These are phyloP conservation scores for Kazachstania psychrophila DNA, from an alignment of 805 yeast species.

Conservation along the genomic window DNA sequence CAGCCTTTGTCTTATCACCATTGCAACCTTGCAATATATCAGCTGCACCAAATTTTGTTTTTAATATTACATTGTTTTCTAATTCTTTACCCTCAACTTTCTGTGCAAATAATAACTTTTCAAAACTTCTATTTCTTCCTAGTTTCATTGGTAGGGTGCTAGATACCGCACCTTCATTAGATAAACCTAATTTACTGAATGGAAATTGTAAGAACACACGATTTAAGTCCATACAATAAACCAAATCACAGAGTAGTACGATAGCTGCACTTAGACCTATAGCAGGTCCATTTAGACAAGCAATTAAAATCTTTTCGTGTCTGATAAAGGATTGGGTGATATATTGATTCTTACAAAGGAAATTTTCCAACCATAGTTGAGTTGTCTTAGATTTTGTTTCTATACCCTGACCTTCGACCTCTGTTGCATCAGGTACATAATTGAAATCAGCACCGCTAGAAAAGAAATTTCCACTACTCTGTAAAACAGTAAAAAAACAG, in stretches of 20 bases:
- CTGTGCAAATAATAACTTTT: slow-evolving; percentile 60
- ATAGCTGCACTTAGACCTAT: slow-evolving; percentile 71
- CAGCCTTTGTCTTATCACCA: slow-evolving; percentile 20
- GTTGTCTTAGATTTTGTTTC: slow-evolving; percentile 22
- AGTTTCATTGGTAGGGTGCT: slow-evolving; percentile 58
- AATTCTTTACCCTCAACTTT: slow-evolving; percentile 57
- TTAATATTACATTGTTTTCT: slow-evolving; percentile 28
- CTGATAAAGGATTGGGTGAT: slow-evolving; percentile 58
- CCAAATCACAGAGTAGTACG: slow-evolving; percentile 65
- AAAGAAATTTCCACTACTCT: slow-evolving; percentile 65
- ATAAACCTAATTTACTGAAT: slow-evolving; percentile 73
- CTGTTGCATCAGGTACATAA: slow-evolving; percentile 11
- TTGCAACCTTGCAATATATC: slow-evolving; percentile 35
- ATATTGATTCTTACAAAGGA: slow-evolving; percentile 63
- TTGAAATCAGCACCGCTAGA: slow-evolving; percentile 78
- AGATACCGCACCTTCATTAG: slow-evolving; percentile 72
- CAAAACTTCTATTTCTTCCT: slow-evolving; percentile 64
- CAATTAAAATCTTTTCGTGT: slow-evolving; percentile 61
- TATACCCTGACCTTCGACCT: slow-evolving; percentile 7
- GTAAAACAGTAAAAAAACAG: slow-evolving; percentile 56
- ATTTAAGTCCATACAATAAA: slow-evolving; percentile 48
- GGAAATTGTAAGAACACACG: slow-evolving; percentile 59
- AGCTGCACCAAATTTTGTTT: not conserved
- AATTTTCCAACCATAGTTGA: slow-evolving; percentile 43
- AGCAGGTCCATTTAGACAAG: slow-evolving; percentile 80